Evolutionary conservation across 495 filamentous ascomycete species (phyloP).

Genomic region (Rostrohypoxylon terebratum): DNA sequence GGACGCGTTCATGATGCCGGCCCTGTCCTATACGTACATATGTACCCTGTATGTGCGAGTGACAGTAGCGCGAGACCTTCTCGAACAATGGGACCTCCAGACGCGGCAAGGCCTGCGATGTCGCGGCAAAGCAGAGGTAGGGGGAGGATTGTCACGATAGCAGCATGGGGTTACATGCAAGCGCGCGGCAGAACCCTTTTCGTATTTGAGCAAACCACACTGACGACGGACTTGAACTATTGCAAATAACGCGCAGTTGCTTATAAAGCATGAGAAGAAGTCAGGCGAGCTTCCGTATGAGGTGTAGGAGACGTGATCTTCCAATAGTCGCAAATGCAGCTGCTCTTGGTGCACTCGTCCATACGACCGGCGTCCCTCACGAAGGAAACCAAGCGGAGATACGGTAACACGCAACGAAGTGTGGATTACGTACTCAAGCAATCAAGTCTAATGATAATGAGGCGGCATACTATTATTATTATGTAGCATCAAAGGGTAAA

Average conservation of each 20-base stretch:
- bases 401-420: constrained; percentile 16
- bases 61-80: constrained; percentile 38
- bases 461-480: constrained; percentile 16
- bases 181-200: constrained; percentile 41
- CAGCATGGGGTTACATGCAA: constrained; percentile 30
- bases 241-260: background rate
- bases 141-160: constrained; percentile 1
- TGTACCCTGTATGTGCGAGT: background rate
- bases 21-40: constrained; percentile 16
- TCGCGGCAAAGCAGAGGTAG: constrained; percentile 36
- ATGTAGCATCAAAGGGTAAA: constrained; percentile 23
- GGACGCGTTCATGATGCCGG: constrained; percentile 31
- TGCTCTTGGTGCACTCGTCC: constrained; percentile 2
- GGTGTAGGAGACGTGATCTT: background rate
- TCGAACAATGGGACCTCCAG: constrained; percentile 41
- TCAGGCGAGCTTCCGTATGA: background rate
- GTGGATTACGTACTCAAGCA: constrained; percentile 31
- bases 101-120: constrained; percentile 35
- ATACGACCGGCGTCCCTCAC: constrained; percentile 6
- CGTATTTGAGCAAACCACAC: constrained; percentile 12
- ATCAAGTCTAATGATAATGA: background rate
- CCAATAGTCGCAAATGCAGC: background rate
- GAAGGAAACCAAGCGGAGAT: constrained; percentile 8
- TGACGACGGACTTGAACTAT: background rate
- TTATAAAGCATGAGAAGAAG: background rate